A percentile compares a stretch with the other conserved stretches of the same genome.
Conservation (phyloP, 441 rosid genomes). For the Gossypium aridum region DNA sequence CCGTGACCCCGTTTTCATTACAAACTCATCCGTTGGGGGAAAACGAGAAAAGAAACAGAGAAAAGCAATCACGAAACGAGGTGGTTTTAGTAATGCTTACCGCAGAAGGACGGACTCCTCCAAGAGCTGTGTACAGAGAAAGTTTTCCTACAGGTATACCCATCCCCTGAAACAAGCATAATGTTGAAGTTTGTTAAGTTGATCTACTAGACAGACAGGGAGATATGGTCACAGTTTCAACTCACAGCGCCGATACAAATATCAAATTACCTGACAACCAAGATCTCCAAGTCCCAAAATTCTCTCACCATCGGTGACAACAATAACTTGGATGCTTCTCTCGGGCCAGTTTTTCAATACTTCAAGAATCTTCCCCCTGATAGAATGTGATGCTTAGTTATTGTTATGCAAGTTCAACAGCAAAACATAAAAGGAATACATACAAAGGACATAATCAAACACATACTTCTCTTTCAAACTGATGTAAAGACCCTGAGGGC, state of each 20-base stretch:
- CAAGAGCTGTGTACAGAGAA: conserved; percentile 83
- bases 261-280: conserved; percentile 75
- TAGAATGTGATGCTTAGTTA: conserved; percentile 14
- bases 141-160: conserved; percentile 98
- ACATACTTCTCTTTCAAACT: conserved; percentile 88
- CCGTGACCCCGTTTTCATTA: background rate
- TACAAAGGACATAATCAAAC: background rate
- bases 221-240: background rate
- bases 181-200: conserved; percentile 3
- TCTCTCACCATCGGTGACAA: conserved; percentile 90
- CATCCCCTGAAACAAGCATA: conserved; percentile 64
- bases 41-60: background rate
- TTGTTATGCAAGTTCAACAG: background rate
- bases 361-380: conserved; percentile 82
- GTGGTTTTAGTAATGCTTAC: conserved; percentile 33
- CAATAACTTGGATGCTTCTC: conserved; percentile 83
- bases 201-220: background rate
- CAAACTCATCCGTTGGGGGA: background rate
- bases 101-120: conserved; percentile 88
- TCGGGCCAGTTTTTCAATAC: conserved; percentile 92
- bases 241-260: background rate
- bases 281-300: conserved; percentile 93
- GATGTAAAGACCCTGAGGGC: conserved; percentile 92
- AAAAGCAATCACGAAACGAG: background rate
- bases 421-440: conserved; percentile 4